Evolutionary conservation across 2,329 filamentous ascomycete genomes (phyloP), one percentile per base, ranked within the genome.

Genomic region (Pestalotiopsis sp.): DNA sequence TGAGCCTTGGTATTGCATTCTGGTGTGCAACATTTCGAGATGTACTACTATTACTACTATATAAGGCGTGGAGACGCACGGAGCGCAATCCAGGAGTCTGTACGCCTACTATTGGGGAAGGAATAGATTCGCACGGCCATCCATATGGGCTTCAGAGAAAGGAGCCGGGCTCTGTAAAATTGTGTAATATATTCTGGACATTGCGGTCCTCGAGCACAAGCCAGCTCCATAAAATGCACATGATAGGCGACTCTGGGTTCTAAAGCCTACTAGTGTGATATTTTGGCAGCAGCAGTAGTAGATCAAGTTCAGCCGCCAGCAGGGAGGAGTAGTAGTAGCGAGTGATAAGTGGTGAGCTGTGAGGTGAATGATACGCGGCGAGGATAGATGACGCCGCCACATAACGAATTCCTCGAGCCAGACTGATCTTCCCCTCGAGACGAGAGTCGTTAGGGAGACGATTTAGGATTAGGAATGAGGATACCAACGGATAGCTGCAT

Each of bases 121-220:
- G 17, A 17, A 52, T 52, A 52, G 45, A 52, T 52, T 52, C 45
- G 45, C 45, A 52, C 45, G 45, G 45, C n/a, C 45, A 52, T 52
- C 31, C 31, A 36, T 36, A 36, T 9, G 45, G 45, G 45, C 45
- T 52, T 52, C 45, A n/a, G 20, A 20, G 20, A 52, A 68, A 38
- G 27, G 25, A 36, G 45, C 64, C 64, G 45, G 68, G 64, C 66
- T 66, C n/a, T 73, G 71, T 72, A 72, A 69, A 72, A 70, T 70
- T 63, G 67, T 72, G 66, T 66, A 66, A 49, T 64, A 56, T 64
- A 64, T 59, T 59, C 57, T 36, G 57, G 57, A 59, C 23, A 27
- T 59, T 59, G 23, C 23, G 31, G 27, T 59, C 45, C 45, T 52
- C 17, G 45, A 52, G 45, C 45, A 52, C 45, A 52, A 52, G 45